Percentiles rank a stretch among this genome's conserved stretches.
These are phyloP conservation scores for Pseudogymnoascus sp. DNA, from an alignment of 2,329 filamentous ascomycete species.

Conservation along the genomic window DNA sequence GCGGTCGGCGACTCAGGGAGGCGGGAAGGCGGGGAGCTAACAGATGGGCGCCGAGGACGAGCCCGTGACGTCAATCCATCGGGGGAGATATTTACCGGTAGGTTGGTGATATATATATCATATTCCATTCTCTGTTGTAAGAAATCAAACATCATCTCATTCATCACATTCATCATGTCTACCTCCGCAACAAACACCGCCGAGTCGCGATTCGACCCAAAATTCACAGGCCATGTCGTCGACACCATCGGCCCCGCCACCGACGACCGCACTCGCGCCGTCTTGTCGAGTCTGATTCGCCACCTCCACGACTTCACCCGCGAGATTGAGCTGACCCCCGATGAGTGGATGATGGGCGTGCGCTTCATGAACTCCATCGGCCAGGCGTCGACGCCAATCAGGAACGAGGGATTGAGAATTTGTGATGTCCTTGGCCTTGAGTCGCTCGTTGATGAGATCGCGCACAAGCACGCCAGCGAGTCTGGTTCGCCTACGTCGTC, in stretches of 20 bases:
- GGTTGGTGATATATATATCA: not conserved
- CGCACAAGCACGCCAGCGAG: slow-evolving; percentile 57
- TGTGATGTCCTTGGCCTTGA: slow-evolving; percentile 70
- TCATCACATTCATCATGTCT: not conserved
- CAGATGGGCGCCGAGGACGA: not conserved
- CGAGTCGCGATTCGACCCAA: slow-evolving; percentile 58
- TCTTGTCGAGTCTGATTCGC: slow-evolving; percentile 58
- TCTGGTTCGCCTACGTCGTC: slow-evolving; percentile 63
- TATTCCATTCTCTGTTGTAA: not conserved
- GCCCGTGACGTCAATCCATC: not conserved
- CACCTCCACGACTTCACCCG: slow-evolving; percentile 75
- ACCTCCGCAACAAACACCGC: slow-evolving; percentile 21
- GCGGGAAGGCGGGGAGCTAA: too few species aligned
- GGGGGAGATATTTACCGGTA: slow-evolving; percentile 3
- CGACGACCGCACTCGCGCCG: slow-evolving; percentile 54
- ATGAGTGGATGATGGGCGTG: slow-evolving; percentile 72
- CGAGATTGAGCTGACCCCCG: slow-evolving; percentile 68
- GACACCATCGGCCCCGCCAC: slow-evolving; percentile 67
- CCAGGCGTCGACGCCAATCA: slow-evolving; percentile 55
- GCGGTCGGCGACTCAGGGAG: not conserved
- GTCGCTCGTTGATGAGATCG: slow-evolving; percentile 63
- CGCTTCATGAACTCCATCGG: slow-evolving; percentile 70
- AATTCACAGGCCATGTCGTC: slow-evolving; percentile 69
- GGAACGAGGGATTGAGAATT: slow-evolving; percentile 69
- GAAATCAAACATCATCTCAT: too few species aligned